Evolutionary conservation across 2,329 filamentous ascomycete genomes (phyloP), one percentile per base, ranked within the genome.

Genomic region (Fusarium penzigii): DNA sequence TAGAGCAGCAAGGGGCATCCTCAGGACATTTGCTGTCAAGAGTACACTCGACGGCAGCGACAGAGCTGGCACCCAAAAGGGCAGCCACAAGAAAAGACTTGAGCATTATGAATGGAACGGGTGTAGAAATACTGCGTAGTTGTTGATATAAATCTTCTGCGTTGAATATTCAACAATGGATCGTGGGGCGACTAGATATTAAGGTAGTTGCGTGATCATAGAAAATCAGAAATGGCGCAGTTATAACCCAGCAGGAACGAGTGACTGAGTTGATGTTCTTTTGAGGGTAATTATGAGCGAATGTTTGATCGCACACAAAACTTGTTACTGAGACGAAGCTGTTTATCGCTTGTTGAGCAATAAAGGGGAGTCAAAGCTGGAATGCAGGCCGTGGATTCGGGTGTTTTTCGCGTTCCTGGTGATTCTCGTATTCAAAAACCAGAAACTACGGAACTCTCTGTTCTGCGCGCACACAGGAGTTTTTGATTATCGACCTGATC

Each of bases 1-100:
- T 87, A 52, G 88, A 91, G 71, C 89, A 92, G 76, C 89, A 92
- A 29, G 88, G 89, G n/a, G 82, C 74, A 42, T 83, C 79, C 65
- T 86, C 70, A 9, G 91, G 90, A 69, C 92, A 96, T 58, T 86
- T 83, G 55, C 76, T 73, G 41, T 68, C 68, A 16, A 81, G 66
- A 11, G 74, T 72, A 67, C 84, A 87, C 44, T 68, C 60, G 16
- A 59, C 47, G 11, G 70, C 71, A 29, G 66, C 48, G 17, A 63
- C 69, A 13, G 70, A 63, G 46, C 60, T 58, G 49, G 61, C 67
- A 53, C 68, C 67, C 55, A 72, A 29, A n/a, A 73, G 58, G 59
- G 68, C 65, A 36, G 63, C 64, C 47, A 69, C 32, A 38, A 56
- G 65, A 32, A 67, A 56, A 41, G 69, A 69, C 49, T 52, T 64